Percentiles rank a stretch among this genome's conserved stretches.
phyloP scores from a whole-genome alignment of 768 basidiomycete genomes.

The Tulasnella sp. region DNA sequence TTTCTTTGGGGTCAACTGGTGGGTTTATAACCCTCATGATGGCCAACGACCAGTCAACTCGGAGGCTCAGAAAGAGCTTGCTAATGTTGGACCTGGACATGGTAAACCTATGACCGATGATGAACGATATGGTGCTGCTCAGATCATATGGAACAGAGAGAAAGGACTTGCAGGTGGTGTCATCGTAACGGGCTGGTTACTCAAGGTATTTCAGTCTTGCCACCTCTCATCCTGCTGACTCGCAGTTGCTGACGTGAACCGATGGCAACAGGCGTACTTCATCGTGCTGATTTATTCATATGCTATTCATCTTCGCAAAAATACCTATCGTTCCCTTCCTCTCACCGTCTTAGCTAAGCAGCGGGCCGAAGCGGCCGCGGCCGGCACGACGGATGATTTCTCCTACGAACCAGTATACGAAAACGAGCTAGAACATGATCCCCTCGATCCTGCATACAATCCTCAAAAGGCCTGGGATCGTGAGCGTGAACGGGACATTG shows the following conservation, averaged over 20 bases:
- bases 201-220: slow-evolving; percentile 50
- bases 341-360: slow-evolving; percentile 25
- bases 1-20: slow-evolving; percentile 85
- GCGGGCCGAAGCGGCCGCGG: not conserved
- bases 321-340: slow-evolving; percentile 76
- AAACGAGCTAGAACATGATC: slow-evolving; percentile 6
- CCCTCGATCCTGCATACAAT: not conserved
- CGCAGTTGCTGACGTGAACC: not conserved
- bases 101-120: slow-evolving; percentile 42
- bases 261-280: slow-evolving; percentile 63
- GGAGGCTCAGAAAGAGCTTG: slow-evolving; percentile 70
- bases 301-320: slow-evolving; percentile 80
- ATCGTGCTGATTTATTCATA: slow-evolving; percentile 83
- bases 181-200: slow-evolving; percentile 70
- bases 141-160: slow-evolving; percentile 79
- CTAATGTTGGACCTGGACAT: slow-evolving; percentile 34
- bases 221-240: not conserved
- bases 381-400: not conserved
- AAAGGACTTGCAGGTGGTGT: slow-evolving; percentile 67
- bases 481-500: slow-evolving; percentile 6
- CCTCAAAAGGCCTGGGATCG: not conserved
- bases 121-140: slow-evolving; percentile 59
- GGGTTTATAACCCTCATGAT: slow-evolving; percentile 83
- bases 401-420: slow-evolving; percentile 11
- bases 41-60: slow-evolving; percentile 72